Base-by-base conservation (phyloP, 1,284 basidiomycete genomes). In the Cryptococcus hybrid region DNA sequence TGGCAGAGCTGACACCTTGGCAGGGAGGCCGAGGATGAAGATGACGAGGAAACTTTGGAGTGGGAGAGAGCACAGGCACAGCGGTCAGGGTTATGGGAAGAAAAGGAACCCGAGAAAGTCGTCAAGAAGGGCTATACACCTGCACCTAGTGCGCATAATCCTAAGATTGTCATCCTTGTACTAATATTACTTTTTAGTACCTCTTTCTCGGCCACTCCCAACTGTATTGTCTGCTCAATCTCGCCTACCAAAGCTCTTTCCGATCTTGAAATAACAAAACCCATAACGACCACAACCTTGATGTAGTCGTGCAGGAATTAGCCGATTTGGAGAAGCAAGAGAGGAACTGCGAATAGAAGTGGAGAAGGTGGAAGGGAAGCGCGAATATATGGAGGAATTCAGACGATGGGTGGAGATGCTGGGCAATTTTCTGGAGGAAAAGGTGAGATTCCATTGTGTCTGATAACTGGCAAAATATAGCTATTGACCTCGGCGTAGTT, bases 61-160 rank as follows among this genome's bases (percentile, higher is more conserved):
- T 97, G 93, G 94, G 92, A 96, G 71, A 83, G 85, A 64, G 90
- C 89, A 53, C 92, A 96, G 73, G 81, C 90, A 11, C 84, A 87
- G 36, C 82, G 92, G 61, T 90, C 88, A 6, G 90, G 68, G 3
- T 59, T 56, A 34, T 69, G 64, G 63, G 65, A 67, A 57, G 58
- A 64, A 45, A 63, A 62, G 40, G 60, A 62, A 39, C 58, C 62
- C 6, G 48, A 60, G 3, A 64, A 58, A 30, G 36, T 54, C 3
- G 57, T 56, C 12, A 62, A 68, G 61, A 79, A 82, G 51, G 80
- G 82, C 2, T 94, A 95, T 70, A 85, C 84, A 62, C 82, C 92
- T 44, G 82, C 87, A 7, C 85, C 84, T 37, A 93, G 92, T 93
- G 80, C 54, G 85, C 76, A 15, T 35, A 30, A 30, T 30, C 30